Evolutionary conservation across 2,329 filamentous ascomycete genomes (phyloP).

Genomic region (Nemania sp.): DNA sequence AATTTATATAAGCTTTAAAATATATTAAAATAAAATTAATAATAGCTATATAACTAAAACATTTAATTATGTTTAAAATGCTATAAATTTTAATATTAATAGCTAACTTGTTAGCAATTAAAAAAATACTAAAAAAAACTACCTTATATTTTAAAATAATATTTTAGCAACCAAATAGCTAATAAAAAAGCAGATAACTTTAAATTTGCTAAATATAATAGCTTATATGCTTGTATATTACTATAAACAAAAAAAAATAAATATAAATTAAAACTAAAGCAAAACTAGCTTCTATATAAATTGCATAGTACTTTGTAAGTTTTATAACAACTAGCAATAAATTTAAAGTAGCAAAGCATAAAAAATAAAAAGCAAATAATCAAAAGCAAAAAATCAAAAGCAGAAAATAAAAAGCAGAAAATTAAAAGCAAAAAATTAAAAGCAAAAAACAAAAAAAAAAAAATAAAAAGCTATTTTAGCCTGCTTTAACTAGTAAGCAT

Average conservation of each 20-base stretch:
- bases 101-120: too few species aligned
- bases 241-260: too few species aligned
- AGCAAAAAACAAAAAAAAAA: too few species aligned
- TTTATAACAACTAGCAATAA: neutral
- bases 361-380: neutral
- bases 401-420: too few species aligned
- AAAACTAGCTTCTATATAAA: neutral
- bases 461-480: neutral
- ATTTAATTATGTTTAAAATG: neutral
- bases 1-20: slow-evolving; percentile 11
- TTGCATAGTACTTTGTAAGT: neutral
- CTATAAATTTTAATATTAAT: too few species aligned
- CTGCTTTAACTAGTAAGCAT: neutral
- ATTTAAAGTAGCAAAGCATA: neutral
- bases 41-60: slow-evolving; percentile 1
- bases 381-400: too few species aligned
- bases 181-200: neutral
- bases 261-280: neutral
- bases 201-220: neutral
- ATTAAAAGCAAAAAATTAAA: too few species aligned
- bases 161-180: neutral
- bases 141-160: neutral
- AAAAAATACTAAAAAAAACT: too few species aligned
- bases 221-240: neutral
- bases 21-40: slow-evolving; percentile 8